A percentile compares a stretch with the other conserved stretches of the same genome.
phyloP scores from a whole-genome alignment of 768 basidiomycete genomes.

The Mycena pura region DNA sequence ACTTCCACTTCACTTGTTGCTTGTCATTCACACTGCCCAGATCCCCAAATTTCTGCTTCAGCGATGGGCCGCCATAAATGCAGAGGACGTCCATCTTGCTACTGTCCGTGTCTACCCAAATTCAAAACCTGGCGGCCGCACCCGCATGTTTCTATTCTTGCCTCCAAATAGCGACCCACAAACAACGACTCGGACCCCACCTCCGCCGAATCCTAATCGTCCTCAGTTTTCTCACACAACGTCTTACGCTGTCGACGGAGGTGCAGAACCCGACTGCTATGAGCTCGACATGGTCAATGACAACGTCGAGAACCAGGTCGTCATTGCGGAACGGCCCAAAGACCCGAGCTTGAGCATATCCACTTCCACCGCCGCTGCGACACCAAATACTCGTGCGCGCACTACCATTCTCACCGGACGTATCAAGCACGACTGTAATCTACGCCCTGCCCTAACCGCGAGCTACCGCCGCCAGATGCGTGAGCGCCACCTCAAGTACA shows the following conservation, averaged over 20 bases:
- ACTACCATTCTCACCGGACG: constrained; percentile 82
- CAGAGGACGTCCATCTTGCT: constrained; percentile 82
- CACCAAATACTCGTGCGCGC: constrained; percentile 65
- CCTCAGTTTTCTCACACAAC: constrained; percentile 46
- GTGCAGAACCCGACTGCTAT: constrained; percentile 70
- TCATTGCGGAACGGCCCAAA: constrained; percentile 84
- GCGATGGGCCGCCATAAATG: constrained; percentile 78
- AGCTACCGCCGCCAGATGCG: constrained; percentile 76
- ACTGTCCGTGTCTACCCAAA: constrained; percentile 77
- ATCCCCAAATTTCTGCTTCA: constrained; percentile 89
- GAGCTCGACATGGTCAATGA: constrained; percentile 90
- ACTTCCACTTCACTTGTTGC: neutral
- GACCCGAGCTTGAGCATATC: constrained; percentile 50
- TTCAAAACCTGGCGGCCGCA: constrained; percentile 47
- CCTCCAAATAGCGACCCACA: constrained; percentile 61
- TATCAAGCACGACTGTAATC: constrained; percentile 81
- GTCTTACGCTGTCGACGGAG: constrained; percentile 37
- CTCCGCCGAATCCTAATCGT: constrained; percentile 36
- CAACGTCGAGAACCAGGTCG: constrained; percentile 83
- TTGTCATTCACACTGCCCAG: constrained; percentile 43
- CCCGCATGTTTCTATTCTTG: constrained; percentile 69
- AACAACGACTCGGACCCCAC: constrained; percentile 3
- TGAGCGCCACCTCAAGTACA: constrained; percentile 68
- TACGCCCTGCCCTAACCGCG: constrained; percentile 72
- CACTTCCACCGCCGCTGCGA: constrained; percentile 45